Evolutionary conservation across 2,329 filamentous ascomycete genomes (phyloP).

Genomic region (Aureobasidium sp.): DNA sequence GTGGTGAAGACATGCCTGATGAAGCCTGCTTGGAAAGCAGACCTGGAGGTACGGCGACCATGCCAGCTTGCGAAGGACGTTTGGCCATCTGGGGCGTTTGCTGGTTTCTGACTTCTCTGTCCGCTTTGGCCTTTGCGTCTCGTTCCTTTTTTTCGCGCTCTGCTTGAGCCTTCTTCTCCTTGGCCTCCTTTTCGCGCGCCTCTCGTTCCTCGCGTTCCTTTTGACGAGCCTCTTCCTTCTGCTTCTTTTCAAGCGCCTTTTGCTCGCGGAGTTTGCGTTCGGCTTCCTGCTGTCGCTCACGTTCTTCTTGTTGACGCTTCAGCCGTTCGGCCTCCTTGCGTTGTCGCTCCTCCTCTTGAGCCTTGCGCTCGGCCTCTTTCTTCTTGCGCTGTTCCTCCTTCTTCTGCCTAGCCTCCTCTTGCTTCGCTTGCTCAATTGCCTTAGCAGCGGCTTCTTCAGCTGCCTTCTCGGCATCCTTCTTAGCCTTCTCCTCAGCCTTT

Average conservation of each 20-base stretch:
- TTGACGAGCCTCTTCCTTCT: slow-evolving; percentile 61
- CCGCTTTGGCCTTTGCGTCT: slow-evolving; percentile 43
- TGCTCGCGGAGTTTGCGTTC: slow-evolving; percentile 77
- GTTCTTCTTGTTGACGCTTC: slow-evolving; percentile 70
- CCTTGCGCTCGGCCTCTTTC: slow-evolving; percentile 81
- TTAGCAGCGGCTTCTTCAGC: slow-evolving; percentile 73
- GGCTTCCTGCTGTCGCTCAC: slow-evolving; percentile 73
- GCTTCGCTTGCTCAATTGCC: slow-evolving; percentile 66
- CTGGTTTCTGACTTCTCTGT: slow-evolving; percentile 30
- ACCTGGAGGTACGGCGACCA: slow-evolving; percentile 45
- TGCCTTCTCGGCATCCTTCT: slow-evolving; percentile 78
- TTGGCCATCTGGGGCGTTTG: slow-evolving; percentile 33
- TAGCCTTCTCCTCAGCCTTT: slow-evolving; percentile 83
- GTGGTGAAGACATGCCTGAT: slow-evolving; percentile 61
- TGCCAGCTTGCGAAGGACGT: slow-evolving; percentile 52
- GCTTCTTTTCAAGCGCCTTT: slow-evolving; percentile 73
- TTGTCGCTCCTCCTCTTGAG: slow-evolving; percentile 78
- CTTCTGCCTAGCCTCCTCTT: slow-evolving; percentile 71
- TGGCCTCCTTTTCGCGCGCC: slow-evolving; percentile 63
- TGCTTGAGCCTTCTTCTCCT: slow-evolving; percentile 55
- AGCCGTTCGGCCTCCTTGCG: slow-evolving; percentile 80
- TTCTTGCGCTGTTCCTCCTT: slow-evolving; percentile 88
- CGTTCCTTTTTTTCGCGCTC: slow-evolving; percentile 51
- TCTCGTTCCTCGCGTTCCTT: slow-evolving; percentile 60
- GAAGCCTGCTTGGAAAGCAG: slow-evolving; percentile 45